Percentiles rank a stretch among this genome's conserved stretches.
Evolutionary conservation across 2,329 filamentous ascomycete species (phyloP).

Genomic region (Ceratocystiopsis sp.): DNA sequence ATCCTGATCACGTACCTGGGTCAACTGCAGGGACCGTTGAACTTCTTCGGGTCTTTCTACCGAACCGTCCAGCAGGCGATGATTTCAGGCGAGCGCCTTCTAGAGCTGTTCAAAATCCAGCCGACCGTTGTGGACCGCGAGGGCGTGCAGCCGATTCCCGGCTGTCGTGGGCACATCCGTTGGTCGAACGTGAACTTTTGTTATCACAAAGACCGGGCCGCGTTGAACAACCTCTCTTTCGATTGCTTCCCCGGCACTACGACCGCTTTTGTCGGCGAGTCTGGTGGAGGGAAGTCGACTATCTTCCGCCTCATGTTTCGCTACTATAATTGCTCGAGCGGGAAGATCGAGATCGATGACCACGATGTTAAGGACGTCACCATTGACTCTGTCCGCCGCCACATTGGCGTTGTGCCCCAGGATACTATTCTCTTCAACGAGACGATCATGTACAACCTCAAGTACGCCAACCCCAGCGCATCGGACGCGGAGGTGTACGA

Average conservation of each 20-base stretch:
- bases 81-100: slow-evolving; percentile 89
- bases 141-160: slow-evolving; percentile 41
- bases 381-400: slow-evolving; percentile 78
- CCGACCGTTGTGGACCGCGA: slow-evolving; percentile 75
- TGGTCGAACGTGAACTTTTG: slow-evolving; percentile 85
- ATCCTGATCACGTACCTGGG: slow-evolving; percentile 59
- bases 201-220: slow-evolving; percentile 75
- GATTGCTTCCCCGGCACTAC: slow-evolving; percentile 79
- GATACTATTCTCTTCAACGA: slow-evolving; percentile 59
- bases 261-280: slow-evolving; percentile 90
- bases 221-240: slow-evolving; percentile 70
- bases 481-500: slow-evolving; percentile 31
- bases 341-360: slow-evolving; percentile 71
- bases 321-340: slow-evolving; percentile 76
- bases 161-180: slow-evolving; percentile 64
- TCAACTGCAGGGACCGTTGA: slow-evolving; percentile 64
- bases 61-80: slow-evolving; percentile 89
- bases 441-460: slow-evolving; percentile 36
- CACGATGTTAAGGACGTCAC: slow-evolving; percentile 71
- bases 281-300: slow-evolving; percentile 91
- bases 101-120: slow-evolving; percentile 92
- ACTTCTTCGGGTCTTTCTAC: slow-evolving; percentile 91
- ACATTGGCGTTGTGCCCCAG: slow-evolving; percentile 93
- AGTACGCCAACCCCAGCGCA: slow-evolving; percentile 31
- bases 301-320: slow-evolving; percentile 91